These are phyloP conservation scores for Podospora fimiseda DNA, from an alignment of 495 filamentous ascomycete species.

Conservation along the genomic window DNA sequence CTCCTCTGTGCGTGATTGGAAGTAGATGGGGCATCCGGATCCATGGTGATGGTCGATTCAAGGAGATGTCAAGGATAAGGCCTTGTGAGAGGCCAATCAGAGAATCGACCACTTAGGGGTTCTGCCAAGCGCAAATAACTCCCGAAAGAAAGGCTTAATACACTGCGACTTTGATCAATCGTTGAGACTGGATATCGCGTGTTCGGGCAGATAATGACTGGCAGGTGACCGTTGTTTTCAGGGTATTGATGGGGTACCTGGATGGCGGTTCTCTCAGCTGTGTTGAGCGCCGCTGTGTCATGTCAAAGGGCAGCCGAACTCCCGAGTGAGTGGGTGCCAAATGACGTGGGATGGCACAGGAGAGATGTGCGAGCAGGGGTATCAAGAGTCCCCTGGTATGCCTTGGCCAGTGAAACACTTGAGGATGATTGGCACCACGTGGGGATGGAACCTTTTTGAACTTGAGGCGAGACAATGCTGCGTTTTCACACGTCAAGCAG, in stretches of 20 bases:
- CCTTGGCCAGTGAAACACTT: neutral
- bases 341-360: neutral
- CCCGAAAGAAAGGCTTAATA: neutral
- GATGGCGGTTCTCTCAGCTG: neutral
- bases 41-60: neutral
- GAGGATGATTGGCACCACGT: constrained; percentile 4
- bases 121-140: neutral
- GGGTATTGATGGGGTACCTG: no score
- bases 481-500: no score
- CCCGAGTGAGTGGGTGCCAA: neutral
- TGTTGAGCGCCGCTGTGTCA: neutral
- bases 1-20: constrained; percentile 15
- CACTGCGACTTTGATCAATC: neutral
- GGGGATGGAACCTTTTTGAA: neutral
- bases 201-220: neutral
- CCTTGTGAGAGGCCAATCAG: neutral
- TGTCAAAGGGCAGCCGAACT: neutral
- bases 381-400: no score
- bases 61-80: neutral
- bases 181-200: neutral
- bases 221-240: no score
- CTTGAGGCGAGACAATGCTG: neutral
- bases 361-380: constrained; percentile 3
- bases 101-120: neutral
- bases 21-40: constrained; percentile 4